These are phyloP conservation scores for Colletotrichum cuscutae DNA, from an alignment of 2,329 filamentous ascomycete species.

Conservation along the genomic window DNA sequence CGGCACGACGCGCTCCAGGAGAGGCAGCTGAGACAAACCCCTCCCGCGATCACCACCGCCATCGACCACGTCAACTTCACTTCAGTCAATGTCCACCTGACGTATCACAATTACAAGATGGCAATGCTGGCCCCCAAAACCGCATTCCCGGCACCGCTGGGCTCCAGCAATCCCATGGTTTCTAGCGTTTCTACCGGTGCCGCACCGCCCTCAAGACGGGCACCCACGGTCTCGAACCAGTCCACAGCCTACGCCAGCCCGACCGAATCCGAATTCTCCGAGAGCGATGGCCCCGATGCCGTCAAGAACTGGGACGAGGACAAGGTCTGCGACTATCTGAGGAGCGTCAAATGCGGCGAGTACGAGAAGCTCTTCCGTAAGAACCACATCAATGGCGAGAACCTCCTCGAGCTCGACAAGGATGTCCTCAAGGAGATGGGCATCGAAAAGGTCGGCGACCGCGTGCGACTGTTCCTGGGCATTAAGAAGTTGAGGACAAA, in stretches of 20 bases:
- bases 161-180: slow-evolving; percentile 56
- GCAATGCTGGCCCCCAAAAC: slow-evolving; percentile 83
- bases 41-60: slow-evolving; percentile 10
- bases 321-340: slow-evolving; percentile 89
- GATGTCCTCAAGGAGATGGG: slow-evolving; percentile 97
- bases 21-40: slow-evolving; percentile 35
- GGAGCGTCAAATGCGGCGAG: slow-evolving; percentile 90
- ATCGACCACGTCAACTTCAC: not conserved
- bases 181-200: slow-evolving; percentile 59
- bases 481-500: slow-evolving; percentile 86
- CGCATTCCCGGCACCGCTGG: slow-evolving; percentile 70
- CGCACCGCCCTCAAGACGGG: slow-evolving; percentile 63
- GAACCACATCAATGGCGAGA: slow-evolving; percentile 98
- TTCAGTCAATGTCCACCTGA: slow-evolving; percentile 14
- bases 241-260: slow-evolving; percentile 78
- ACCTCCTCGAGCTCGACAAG: slow-evolving; percentile 96
- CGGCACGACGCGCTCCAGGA: slow-evolving; percentile 33
- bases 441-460: slow-evolving; percentile 96
- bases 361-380: slow-evolving; percentile 90
- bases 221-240: slow-evolving; percentile 57
- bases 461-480: slow-evolving; percentile 87
- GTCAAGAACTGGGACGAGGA: slow-evolving; percentile 92
- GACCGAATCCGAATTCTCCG: slow-evolving; percentile 93
- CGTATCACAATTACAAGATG: slow-evolving; percentile 57
- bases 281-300: slow-evolving; percentile 79